These are phyloP conservation scores for Lactarius trivialis DNA, from an alignment of 768 basidiomycete species.

Conservation along the genomic window DNA sequence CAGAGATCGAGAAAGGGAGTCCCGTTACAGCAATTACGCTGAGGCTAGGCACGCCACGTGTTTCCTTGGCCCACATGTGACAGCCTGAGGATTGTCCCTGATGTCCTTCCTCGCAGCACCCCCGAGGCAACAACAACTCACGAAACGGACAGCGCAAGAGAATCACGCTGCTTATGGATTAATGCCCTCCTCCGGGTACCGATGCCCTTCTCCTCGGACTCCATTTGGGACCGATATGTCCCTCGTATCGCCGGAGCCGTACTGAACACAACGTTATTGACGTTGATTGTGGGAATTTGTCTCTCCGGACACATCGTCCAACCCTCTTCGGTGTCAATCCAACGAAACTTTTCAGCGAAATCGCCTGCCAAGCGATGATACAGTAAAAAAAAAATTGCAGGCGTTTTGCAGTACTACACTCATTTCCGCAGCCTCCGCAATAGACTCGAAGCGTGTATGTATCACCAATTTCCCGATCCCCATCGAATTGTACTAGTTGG, in stretches of 20 bases:
- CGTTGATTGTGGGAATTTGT: not conserved
- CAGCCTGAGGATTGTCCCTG: not conserved
- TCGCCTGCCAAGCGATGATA: not conserved
- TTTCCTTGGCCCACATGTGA: not conserved
- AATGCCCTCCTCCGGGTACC: not conserved
- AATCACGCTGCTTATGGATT: not conserved
- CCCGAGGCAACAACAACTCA: not conserved
- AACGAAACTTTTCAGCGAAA: not conserved
- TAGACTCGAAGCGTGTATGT: not conserved
- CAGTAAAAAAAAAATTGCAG: not conserved
- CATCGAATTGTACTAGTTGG: not conserved
- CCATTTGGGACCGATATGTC: not conserved
- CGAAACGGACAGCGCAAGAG: not conserved
- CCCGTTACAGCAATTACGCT: not conserved
- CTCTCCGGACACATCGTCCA: not conserved
- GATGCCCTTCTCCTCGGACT: slow-evolving; percentile 14
- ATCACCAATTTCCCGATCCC: not conserved
- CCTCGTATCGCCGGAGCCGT: not conserved
- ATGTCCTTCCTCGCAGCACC: not conserved
- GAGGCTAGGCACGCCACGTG: not conserved
- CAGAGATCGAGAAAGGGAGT: not conserved
- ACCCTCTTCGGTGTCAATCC: not conserved
- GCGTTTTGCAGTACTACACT: not conserved
- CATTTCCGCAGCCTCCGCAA: not conserved
- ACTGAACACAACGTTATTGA: not conserved